Evolutionary conservation across 768 basidiomycete genomes (phyloP), one percentile per base, ranked within the genome.

Genomic region (Pleurotus eryngii): DNA sequence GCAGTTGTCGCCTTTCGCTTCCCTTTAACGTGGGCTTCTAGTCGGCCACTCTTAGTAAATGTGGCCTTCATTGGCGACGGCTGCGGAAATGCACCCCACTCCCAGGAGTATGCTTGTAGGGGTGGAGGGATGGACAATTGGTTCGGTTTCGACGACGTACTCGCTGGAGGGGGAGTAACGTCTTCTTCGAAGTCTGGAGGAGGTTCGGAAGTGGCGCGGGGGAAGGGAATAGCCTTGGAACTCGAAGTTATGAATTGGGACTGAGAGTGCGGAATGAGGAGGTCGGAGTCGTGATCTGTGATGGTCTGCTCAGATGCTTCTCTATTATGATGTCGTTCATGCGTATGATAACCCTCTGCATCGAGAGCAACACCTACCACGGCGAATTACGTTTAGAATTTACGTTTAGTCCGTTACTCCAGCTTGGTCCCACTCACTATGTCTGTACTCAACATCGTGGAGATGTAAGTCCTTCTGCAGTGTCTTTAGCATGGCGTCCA

Each of bases 71-170:
- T 71, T 0, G 89, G 88, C 3, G 90, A 90, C 20, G 84, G 87
- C 60, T 86, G 88, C 26, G 92, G 95, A 64, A 95, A 91, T 17
- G 81, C 85, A 24, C 92, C 93, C 93, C 94, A 95, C 63, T 95
- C 95, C 94, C 94, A 95, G 5, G 90, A 89, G 64, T 94, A 94
- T 65, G 91, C 88, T 56, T 84, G 85, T 3, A 79, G 64, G 3
- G 66, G 68, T 17, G 71, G 47, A 49, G 37, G 57, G 45, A 43
- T 57, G 27, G 57, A 38, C 35, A 59, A 51, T 22, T 61, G 42
- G 20, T 55, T 39, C 2, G 51, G 54, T 27, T 56, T 55, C 2
- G 64, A 61, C 15, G 67, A 60, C 8, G 48, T 43, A 49, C 59
- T 7, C 37, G 39, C 11, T 38, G 43, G 39, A 24, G 51, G 39